These are phyloP conservation scores for Podila horticola DNA, from an alignment of 192 early-diverging fungal genomes.

Conservation along the genomic window DNA sequence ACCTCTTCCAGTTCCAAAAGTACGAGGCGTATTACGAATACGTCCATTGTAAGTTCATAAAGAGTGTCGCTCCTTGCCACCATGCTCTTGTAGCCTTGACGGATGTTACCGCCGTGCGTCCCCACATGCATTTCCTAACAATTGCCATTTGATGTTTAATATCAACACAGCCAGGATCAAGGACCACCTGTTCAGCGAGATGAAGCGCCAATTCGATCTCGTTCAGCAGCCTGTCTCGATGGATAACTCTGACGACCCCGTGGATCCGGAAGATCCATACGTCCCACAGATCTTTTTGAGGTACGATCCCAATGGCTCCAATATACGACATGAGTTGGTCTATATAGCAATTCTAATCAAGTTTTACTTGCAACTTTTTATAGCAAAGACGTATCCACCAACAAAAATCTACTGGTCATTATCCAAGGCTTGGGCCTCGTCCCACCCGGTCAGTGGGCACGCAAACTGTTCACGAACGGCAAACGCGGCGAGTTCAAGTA, in stretches of 20 bases:
- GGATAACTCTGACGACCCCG: too few relatives aligned
- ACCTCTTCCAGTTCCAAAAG: conserved; percentile 25
- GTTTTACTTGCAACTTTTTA: background rate
- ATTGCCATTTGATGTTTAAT: background rate
- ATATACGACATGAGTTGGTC: too few relatives aligned
- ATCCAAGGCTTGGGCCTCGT: conserved; percentile 37
- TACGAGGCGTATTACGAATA: conserved; percentile 32
- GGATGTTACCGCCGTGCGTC: background rate
- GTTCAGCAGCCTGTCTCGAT: background rate
- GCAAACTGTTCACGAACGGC: conserved; percentile 46
- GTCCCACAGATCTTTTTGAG: conserved; percentile 28
- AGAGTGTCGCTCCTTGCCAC: too few relatives aligned
- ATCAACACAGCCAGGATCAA: conserved; percentile 14
- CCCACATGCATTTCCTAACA: background rate
- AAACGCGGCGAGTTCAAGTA: conserved; percentile 10
- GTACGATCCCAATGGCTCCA: background rate
- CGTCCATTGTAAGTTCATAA: conserved; percentile 22
- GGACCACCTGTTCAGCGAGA: background rate
- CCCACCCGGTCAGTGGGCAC: conserved; percentile 45
- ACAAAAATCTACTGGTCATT: conserved; percentile 28
- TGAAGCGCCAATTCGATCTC: conserved; percentile 4
- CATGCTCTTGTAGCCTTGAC: too few relatives aligned
- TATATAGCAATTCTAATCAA: background rate
- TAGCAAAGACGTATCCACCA: conserved; percentile 12
- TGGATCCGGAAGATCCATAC: background rate